Evolutionary conservation across 2,329 filamentous ascomycete species (phyloP).

Genomic region (Sclerotinia trifoliorum): DNA sequence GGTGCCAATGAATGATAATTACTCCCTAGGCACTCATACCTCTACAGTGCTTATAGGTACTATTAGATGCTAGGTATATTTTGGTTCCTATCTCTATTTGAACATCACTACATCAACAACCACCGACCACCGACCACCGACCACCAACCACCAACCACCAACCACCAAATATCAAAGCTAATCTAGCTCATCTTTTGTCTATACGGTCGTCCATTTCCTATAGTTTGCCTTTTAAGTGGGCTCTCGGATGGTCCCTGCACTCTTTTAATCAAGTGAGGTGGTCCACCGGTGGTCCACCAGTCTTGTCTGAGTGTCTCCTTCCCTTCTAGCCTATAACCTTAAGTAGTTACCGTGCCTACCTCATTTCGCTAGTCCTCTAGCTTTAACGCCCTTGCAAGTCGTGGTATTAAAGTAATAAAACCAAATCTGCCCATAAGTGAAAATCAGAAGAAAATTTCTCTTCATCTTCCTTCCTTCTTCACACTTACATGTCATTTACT

Average conservation of each 20-base stretch:
- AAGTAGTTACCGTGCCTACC: constrained; percentile 17
- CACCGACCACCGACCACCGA: too few relatives aligned
- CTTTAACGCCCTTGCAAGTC: constrained; percentile 25
- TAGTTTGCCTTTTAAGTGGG: not conserved
- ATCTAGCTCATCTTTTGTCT: not conserved
- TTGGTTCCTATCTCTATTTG: not conserved
- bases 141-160: not conserved
- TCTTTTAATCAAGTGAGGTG: not conserved
- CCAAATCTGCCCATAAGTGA: constrained; percentile 19
- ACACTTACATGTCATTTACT: not conserved
- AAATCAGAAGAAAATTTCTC: constrained; percentile 18
- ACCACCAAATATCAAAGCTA: not conserved
- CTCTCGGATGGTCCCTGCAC: not conserved
- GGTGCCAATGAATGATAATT: not conserved
- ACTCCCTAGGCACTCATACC: not conserved
- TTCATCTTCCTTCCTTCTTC: constrained; percentile 10
- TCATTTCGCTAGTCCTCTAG: constrained; percentile 24
- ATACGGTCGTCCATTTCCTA: constrained; percentile 11
- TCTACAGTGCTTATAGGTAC: too few relatives aligned
- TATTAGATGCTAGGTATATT: not conserved
- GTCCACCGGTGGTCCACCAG: too few relatives aligned
- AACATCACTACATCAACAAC: not conserved
- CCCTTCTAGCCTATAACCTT: not conserved
- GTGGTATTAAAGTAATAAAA: constrained; percentile 18
- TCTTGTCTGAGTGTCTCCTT: not conserved